phyloP scores from a whole-genome alignment of 306 rosid species.

The Potentilla sterilis region DNA sequence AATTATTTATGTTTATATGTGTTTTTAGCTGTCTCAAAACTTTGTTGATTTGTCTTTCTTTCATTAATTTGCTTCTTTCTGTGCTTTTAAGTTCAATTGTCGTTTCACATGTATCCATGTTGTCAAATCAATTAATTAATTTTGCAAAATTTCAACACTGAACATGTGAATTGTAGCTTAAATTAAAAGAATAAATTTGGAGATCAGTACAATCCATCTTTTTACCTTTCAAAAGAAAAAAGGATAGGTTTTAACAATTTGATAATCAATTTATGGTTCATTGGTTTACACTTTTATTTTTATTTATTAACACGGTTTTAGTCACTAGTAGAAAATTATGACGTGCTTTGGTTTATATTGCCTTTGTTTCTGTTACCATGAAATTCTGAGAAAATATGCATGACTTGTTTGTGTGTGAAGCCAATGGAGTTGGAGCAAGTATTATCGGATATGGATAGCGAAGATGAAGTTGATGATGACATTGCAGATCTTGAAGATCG shows the following conservation, averaged over 20 bases:
- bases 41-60: slow-evolving; percentile 13
- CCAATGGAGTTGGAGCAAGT: slow-evolving; percentile 91
- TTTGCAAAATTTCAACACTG: not conserved
- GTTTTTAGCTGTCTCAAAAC: slow-evolving; percentile 10
- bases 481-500: slow-evolving; percentile 95
- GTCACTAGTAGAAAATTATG: not conserved
- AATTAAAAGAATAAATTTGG: not conserved
- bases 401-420: slow-evolving; percentile 40
- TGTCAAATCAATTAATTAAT: not conserved
- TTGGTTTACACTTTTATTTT: not conserved
- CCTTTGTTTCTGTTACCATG: not conserved
- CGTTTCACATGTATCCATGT: not conserved
- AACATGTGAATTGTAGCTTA: not conserved
- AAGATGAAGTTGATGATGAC: slow-evolving; percentile 88
- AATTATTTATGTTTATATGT: slow-evolving; percentile 27
- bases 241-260: not conserved
- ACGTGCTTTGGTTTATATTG: not conserved
- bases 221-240: not conserved
- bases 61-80: slow-evolving; percentile 16
- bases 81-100: not conserved
- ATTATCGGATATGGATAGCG: slow-evolving; percentile 83
- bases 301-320: not conserved
- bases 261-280: not conserved
- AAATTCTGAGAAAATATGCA: not conserved
- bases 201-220: not conserved